A percentile compares a stretch with the other conserved stretches of the same genome.
These are phyloP conservation scores for Macadamia tetraphylla DNA, from an alignment of 164 flowering plant species.

Conservation along the genomic window DNA sequence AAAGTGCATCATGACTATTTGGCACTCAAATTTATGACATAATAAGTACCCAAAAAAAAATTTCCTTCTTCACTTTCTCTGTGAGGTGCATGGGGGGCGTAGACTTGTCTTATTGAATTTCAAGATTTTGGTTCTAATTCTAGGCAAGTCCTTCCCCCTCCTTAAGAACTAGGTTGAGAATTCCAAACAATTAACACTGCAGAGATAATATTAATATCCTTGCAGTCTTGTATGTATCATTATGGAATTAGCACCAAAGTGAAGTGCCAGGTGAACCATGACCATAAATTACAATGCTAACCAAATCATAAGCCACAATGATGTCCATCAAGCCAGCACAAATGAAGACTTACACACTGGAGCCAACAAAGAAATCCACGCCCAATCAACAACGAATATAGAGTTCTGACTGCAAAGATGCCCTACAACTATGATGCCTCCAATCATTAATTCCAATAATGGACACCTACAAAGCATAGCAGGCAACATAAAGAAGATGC, in stretches of 20 bases:
- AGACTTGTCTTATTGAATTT: background rate
- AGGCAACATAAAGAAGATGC: slow-evolving; percentile 15
- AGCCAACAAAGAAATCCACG: slow-evolving; percentile 21
- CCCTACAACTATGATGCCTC: slow-evolving; percentile 16
- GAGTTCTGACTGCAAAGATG: slow-evolving; percentile 18
- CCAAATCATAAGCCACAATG: slow-evolving; percentile 18
- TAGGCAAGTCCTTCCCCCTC: too few relatives aligned
- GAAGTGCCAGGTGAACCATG: slow-evolving; percentile 14
- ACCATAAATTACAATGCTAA: slow-evolving; percentile 17
- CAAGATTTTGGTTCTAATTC: background rate
- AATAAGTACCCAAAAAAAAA: too few relatives aligned
- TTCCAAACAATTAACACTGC: background rate
- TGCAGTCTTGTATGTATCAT: background rate
- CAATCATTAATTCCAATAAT: slow-evolving; percentile 15
- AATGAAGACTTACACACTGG: slow-evolving; percentile 28
- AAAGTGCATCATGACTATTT: too few relatives aligned
- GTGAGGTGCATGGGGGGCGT: background rate
- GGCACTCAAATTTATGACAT: too few relatives aligned
- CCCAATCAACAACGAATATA: slow-evolving; percentile 22
- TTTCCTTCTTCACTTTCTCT: too few relatives aligned
- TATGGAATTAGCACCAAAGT: slow-evolving; percentile 4
- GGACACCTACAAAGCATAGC: slow-evolving; percentile 19
- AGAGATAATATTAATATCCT: background rate
- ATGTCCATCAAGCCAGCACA: slow-evolving; percentile 25
- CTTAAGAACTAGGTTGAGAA: background rate